A percentile compares a stretch with the other conserved stretches of the same genome.
Evolutionary conservation across 306 rosid species (phyloP).

Genomic region (Macrotyloma uniflorum): DNA sequence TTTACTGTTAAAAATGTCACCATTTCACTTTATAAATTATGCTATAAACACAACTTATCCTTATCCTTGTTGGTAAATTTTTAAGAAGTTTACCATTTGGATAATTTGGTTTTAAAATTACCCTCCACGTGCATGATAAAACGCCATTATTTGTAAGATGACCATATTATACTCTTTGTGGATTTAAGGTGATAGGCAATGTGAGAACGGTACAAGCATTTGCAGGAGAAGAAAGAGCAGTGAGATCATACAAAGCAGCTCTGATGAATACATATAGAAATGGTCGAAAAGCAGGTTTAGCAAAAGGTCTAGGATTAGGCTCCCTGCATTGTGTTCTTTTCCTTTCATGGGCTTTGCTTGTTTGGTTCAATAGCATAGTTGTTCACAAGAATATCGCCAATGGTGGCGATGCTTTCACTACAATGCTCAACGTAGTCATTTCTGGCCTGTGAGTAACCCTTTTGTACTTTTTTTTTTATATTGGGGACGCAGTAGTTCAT

Average conservation of each 20-base stretch:
- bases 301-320: slow-evolving; percentile 89
- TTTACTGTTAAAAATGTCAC: no score
- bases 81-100: no score
- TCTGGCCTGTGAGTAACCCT: slow-evolving; percentile 78
- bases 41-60: no score
- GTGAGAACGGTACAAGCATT: slow-evolving; percentile 95
- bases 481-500: background rate
- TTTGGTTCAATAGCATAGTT: slow-evolving; percentile 84
- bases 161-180: background rate
- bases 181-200: slow-evolving; percentile 70
- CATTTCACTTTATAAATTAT: no score
- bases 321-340: slow-evolving; percentile 85
- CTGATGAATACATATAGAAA: slow-evolving; percentile 63
- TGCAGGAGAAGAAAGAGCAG: slow-evolving; percentile 84
- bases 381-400: slow-evolving; percentile 85
- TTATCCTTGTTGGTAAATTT: no score
- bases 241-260: slow-evolving; percentile 69
- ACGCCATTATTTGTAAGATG: background rate
- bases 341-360: slow-evolving; percentile 87
- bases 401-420: slow-evolving; percentile 91
- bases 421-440: slow-evolving; percentile 94
- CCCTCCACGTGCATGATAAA: no score
- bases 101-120: no score
- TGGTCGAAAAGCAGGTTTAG: slow-evolving; percentile 81
- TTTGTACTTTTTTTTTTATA: background rate